Evolutionary conservation across 805 yeast genomes (phyloP).

Genomic region (Limtongia smithiae): DNA sequence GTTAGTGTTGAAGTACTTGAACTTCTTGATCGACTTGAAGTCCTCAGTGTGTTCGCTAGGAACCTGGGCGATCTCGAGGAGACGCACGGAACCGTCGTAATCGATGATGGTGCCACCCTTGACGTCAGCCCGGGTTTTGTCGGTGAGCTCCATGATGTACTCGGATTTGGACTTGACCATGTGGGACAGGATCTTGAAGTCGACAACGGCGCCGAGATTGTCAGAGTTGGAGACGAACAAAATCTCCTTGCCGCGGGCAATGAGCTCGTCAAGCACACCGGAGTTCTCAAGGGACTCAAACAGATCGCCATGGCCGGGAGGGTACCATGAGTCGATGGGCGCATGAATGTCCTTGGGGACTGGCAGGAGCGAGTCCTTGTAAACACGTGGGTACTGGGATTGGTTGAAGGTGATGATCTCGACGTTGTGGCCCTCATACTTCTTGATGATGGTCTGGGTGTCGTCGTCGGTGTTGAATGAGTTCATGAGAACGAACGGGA

Average conservation of each 20-base stretch:
- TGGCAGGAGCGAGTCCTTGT: constrained; percentile 92
- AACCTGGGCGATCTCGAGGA: constrained; percentile 96
- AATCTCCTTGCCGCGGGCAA: constrained; percentile 91
- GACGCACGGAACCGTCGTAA: constrained; percentile 90
- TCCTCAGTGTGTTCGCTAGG: constrained; percentile 98
- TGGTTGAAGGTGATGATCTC: constrained; percentile 95
- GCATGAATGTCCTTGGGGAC: constrained; percentile 78
- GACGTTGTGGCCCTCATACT: constrained; percentile 94
- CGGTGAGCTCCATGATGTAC: constrained; percentile 97
- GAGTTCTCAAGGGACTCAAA: constrained; percentile 85
- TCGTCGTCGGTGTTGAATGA: constrained; percentile 97
- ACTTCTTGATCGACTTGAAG: constrained; percentile 94
- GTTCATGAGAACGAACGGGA: constrained; percentile 95
- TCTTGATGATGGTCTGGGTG: constrained; percentile 90
- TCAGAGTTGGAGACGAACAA: constrained; percentile 97
- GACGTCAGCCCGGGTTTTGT: constrained; percentile 98
- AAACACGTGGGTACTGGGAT: constrained; percentile 95
- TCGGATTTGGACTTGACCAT: constrained; percentile 90
- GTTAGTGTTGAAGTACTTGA: constrained; percentile 96
- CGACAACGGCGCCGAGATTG: constrained; percentile 97
- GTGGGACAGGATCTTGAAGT: constrained; percentile 81
- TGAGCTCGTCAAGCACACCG: constrained; percentile 84
- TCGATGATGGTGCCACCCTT: constrained; percentile 98
- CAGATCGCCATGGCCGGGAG: constrained; percentile 99
- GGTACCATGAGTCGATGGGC: constrained; percentile 87